phyloP scores from a whole-genome alignment of 2,329 filamentous ascomycete species.

The Sclerotinia minor region DNA sequence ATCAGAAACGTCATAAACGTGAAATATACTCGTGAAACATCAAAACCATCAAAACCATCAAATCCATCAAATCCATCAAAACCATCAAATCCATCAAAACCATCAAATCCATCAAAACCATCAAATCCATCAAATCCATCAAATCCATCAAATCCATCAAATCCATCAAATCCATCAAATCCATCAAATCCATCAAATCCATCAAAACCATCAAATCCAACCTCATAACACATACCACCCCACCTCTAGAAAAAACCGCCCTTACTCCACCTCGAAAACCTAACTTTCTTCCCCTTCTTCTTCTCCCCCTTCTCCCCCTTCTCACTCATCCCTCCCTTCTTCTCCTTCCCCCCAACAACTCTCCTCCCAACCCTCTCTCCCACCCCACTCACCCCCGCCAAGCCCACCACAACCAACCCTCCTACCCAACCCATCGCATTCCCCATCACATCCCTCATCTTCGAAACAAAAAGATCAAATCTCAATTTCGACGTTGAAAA shows the following conservation, averaged over 20 bases:
- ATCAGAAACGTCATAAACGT: conserved; percentile 3
- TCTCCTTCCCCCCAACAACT: neutral
- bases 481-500: neutral
- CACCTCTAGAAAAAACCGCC: neutral
- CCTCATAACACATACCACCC: neutral
- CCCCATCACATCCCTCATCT: neutral
- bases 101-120: neutral
- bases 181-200: too few relatives aligned
- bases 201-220: too few relatives aligned
- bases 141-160: too few relatives aligned
- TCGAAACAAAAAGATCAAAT: neutral
- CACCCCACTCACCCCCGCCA: neutral
- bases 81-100: neutral
- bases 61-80: neutral
- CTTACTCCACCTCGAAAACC: conserved; percentile 5
- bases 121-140: neutral
- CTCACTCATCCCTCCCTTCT: too few relatives aligned
- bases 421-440: conserved; percentile 1
- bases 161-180: neutral
- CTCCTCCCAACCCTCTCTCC: neutral
- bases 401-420: neutral
- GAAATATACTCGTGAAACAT: too few relatives aligned
- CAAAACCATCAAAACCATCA: neutral
- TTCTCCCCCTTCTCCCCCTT: neutral
- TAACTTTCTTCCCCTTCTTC: neutral